Conservation (phyloP, 176 grass and related monocot species). For the Carex littledalei region DNA sequence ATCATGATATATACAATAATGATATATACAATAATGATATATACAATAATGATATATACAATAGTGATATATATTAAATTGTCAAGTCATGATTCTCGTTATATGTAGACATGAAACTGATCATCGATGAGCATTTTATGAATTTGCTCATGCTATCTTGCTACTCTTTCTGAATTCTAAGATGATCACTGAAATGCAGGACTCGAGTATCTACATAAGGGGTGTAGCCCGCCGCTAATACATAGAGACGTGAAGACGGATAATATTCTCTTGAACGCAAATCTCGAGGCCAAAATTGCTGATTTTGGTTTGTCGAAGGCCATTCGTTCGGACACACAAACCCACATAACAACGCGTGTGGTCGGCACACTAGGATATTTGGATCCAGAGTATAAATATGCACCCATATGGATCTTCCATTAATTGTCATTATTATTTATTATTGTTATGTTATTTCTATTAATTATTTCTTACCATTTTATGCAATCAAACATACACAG, state of each 20-base stretch:
- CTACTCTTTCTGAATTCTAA: neutral
- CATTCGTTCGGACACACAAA: neutral
- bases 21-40: no score
- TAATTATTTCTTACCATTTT: neutral
- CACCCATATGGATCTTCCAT: no score
- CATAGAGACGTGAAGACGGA: constrained; percentile 53
- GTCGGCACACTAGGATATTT: constrained; percentile 41
- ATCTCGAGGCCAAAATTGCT: constrained; percentile 52
- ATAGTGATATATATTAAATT: no score
- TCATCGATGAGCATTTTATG: neutral
- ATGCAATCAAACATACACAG: neutral
- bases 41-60: no score
- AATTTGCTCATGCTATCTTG: neutral
- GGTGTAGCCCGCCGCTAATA: constrained; percentile 35
- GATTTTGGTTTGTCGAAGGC: constrained; percentile 57
- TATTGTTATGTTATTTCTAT: neutral
- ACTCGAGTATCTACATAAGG: constrained; percentile 49
- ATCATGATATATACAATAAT: no score
- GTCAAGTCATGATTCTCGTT: no score
- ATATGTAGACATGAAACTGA: neutral
- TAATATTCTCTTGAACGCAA: constrained; percentile 46
- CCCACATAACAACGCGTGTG: constrained; percentile 18
- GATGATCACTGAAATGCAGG: constrained; percentile 13
- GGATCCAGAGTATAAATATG: constrained; percentile 40
- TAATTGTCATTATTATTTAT: neutral